These are phyloP conservation scores for Neurospora cerealis DNA, from an alignment of 495 filamentous ascomycete species.

Conservation along the genomic window DNA sequence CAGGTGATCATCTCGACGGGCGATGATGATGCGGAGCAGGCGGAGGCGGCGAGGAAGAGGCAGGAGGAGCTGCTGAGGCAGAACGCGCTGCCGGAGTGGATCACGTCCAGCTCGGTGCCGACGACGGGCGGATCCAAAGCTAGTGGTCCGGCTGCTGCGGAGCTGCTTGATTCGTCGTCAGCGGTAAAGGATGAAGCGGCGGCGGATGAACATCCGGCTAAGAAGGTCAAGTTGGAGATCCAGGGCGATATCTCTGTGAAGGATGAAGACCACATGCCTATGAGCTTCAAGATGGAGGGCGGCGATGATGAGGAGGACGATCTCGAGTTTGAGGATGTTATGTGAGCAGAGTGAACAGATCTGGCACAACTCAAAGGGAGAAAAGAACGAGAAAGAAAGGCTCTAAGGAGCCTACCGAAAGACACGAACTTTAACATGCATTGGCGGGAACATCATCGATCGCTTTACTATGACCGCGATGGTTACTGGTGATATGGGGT, in stretches of 20 bases:
- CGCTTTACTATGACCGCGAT: not conserved
- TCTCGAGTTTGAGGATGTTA: constrained; percentile 56
- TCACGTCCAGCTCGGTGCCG: constrained; percentile 73
- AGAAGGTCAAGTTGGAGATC: constrained; percentile 46
- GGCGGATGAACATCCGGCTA: constrained; percentile 35
- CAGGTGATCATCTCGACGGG: constrained; percentile 67
- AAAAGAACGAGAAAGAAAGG: not conserved
- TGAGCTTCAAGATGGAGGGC: constrained; percentile 44
- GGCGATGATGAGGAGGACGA: constrained; percentile 47
- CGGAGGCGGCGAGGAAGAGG: constrained; percentile 53
- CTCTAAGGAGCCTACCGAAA: not conserved
- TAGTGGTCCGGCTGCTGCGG: constrained; percentile 15
- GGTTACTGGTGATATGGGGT: not conserved
- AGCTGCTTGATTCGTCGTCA: constrained; percentile 1
- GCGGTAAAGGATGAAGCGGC: constrained; percentile 11
- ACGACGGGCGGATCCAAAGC: constrained; percentile 11
- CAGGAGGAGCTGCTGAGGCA: constrained; percentile 69
- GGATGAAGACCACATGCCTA: constrained; percentile 29
- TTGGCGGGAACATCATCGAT: not conserved
- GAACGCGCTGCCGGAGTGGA: constrained; percentile 84
- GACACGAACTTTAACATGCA: not conserved
- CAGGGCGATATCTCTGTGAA: constrained; percentile 31
- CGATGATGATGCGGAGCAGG: constrained; percentile 64
- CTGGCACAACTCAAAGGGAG: not conserved
- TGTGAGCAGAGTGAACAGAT: constrained; percentile 8